phyloP scores from a whole-genome alignment of 139 green algal species.

The Tetraselmis chui region DNA sequence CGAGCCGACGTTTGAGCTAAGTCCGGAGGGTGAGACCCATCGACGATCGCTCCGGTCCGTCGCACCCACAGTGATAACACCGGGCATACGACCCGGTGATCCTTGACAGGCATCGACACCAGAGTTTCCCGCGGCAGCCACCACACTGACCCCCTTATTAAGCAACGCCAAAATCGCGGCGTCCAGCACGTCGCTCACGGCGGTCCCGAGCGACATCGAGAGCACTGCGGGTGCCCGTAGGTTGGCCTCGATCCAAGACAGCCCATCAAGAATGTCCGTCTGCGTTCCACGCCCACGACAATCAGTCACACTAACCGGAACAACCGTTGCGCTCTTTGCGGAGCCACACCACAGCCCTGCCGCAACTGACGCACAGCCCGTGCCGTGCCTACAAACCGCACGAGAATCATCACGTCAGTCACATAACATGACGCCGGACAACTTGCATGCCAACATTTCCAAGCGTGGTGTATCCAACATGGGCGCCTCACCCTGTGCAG shows the following conservation, averaged over 20 bases:
- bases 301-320: conserved; percentile 1
- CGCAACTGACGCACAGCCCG: conserved; percentile 7
- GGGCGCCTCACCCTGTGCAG: too few relatives aligned
- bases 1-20: background rate
- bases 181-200: conserved; percentile 5
- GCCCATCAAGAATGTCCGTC: conserved; percentile 3
- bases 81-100: conserved; percentile 3
- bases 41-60: background rate
- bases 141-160: conserved; percentile 5
- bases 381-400: conserved; percentile 14
- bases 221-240: conserved; percentile 1
- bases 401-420: too few relatives aligned
- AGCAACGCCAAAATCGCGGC: conserved; percentile 1
- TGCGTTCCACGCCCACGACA: conserved; percentile 3
- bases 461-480: too few relatives aligned
- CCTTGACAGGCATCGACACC: conserved; percentile 6
- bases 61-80: conserved; percentile 7
- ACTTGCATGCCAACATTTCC: too few relatives aligned
- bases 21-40: background rate
- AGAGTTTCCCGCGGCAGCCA: conserved; percentile 10
- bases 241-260: conserved; percentile 5
- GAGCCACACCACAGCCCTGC: background rate
- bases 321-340: conserved; percentile 9
- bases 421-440: too few relatives aligned
- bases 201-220: conserved; percentile 10